These are phyloP conservation scores for Ilyonectria destructans DNA, from an alignment of 2,329 filamentous ascomycete genomes.

Conservation along the genomic window DNA sequence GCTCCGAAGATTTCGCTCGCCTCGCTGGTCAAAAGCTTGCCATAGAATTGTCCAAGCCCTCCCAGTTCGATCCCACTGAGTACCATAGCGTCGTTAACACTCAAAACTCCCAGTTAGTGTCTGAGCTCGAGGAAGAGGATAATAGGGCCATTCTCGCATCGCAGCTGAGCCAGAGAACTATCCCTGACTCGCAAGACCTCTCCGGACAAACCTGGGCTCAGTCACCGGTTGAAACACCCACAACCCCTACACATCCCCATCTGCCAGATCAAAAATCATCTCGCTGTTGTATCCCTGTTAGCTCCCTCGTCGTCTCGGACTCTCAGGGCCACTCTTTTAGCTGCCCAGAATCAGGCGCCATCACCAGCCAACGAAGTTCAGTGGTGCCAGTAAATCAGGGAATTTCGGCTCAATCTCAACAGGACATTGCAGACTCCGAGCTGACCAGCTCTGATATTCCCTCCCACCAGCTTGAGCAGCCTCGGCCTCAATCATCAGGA, in stretches of 20 bases:
- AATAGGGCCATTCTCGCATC: conserved; percentile 51
- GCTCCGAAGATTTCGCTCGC: conserved; percentile 27
- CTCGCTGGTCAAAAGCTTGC: conserved; percentile 41
- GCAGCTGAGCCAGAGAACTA: conserved; percentile 55
- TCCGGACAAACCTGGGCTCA: conserved; percentile 47
- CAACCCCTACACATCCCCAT: conserved; percentile 19
- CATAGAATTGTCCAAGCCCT: conserved; percentile 52
- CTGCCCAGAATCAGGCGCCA: conserved; percentile 23
- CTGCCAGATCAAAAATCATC: conserved; percentile 25
- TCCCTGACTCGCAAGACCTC: conserved; percentile 63
- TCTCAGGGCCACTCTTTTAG: conserved; percentile 40
- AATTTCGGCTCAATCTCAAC: conserved; percentile 26
- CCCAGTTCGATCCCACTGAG: conserved; percentile 55
- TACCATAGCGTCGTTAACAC: conserved; percentile 54
- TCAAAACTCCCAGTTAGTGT: conserved; percentile 50
- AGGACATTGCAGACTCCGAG: conserved; percentile 34
- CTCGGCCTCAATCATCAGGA: conserved; percentile 6
- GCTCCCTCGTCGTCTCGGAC: conserved; percentile 40
- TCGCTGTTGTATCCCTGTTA: conserved; percentile 19
- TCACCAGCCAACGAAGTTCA: conserved; percentile 4
- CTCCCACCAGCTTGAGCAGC: conserved; percentile 48
- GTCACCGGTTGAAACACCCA: conserved; percentile 18
- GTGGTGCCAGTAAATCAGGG: conserved; percentile 11
- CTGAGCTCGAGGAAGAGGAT: conserved; percentile 56
- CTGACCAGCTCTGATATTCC: conserved; percentile 42